A percentile compares a stretch with the other conserved stretches of the same genome.
phyloP scores from a whole-genome alignment of 176 grass and related monocot species.

The Melocanna baccifera region DNA sequence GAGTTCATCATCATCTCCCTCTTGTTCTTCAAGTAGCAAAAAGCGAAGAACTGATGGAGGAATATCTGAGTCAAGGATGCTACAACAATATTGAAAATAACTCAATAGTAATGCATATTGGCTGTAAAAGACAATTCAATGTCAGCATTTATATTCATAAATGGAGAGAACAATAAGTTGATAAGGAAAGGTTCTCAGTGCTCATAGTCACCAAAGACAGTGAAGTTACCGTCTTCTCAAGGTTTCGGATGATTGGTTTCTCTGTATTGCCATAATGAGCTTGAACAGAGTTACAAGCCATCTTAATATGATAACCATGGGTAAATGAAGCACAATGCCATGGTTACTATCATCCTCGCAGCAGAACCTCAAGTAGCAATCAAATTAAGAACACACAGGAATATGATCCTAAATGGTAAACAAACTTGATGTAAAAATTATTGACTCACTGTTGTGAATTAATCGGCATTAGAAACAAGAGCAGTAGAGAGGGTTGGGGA shows the following conservation, averaged over 20 bases:
- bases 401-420: no score
- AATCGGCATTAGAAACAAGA: no score
- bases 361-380: no score
- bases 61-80: constrained; percentile 84
- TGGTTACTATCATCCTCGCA: no score
- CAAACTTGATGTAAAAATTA: no score
- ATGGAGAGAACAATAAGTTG: neutral
- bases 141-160: constrained; percentile 13
- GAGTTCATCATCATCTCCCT: constrained; percentile 77
- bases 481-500: no score
- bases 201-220: constrained; percentile 7
- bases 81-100: constrained; percentile 92
- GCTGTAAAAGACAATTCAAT: constrained; percentile 46
- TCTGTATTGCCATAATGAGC: constrained; percentile 70
- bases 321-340: no score
- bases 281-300: constrained; percentile 87
- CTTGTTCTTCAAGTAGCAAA: constrained; percentile 82
- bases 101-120: constrained; percentile 95
- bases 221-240: constrained; percentile 86
- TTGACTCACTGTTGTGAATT: no score
- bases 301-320: no score
- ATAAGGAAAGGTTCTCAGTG: neutral
- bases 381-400: no score
- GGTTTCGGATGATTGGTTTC: constrained; percentile 89
- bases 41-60: constrained; percentile 69